A percentile compares a stretch with the other conserved stretches of the same genome.
These are phyloP conservation scores for Penicillium macrosclerotiorum DNA, from an alignment of 495 filamentous ascomycete species.

Conservation along the genomic window DNA sequence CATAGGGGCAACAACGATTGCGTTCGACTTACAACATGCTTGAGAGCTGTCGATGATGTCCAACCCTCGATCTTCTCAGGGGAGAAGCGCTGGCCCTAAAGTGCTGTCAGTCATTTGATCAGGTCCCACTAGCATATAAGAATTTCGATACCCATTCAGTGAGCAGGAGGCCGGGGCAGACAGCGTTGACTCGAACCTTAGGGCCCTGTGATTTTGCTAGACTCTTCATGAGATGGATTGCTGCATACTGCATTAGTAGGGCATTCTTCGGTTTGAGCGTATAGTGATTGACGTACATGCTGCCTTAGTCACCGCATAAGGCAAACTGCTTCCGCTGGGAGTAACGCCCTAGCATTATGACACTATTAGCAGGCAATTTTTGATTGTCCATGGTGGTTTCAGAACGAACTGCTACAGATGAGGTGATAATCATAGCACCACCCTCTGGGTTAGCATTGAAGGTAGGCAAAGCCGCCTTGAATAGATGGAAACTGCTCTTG, in stretches of 20 bases:
- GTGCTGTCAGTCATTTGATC: neutral
- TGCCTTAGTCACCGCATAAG: conserved; percentile 67
- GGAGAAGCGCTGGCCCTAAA: conserved; percentile 47
- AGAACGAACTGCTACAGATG: conserved; percentile 54
- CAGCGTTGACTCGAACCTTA: conserved; percentile 66
- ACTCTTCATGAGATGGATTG: conserved; percentile 70
- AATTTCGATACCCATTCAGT: conserved; percentile 65
- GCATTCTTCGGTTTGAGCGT: neutral
- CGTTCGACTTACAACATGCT: conserved; percentile 45
- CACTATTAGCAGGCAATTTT: neutral
- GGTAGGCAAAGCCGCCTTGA: conserved; percentile 60
- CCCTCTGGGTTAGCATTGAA: conserved; percentile 70
- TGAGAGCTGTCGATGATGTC: conserved; percentile 39
- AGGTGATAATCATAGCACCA: conserved; percentile 66
- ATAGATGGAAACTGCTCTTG: conserved; percentile 61
- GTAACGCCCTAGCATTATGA: conserved; percentile 36
- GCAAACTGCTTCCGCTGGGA: conserved; percentile 56
- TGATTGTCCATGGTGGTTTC: neutral
- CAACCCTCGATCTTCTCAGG: conserved; percentile 37
- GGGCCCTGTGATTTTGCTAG: conserved; percentile 64
- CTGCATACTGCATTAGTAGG: conserved; percentile 21
- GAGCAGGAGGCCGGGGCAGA: conserved; percentile 63
- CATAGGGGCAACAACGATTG: no score
- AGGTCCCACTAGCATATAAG: neutral
- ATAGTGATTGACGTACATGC: conserved; percentile 37